Percentiles rank a stretch among this genome's conserved stretches.
Conservation (phyloP, 2,329 filamentous ascomycete genomes). For the Aureobasidium sp. region DNA sequence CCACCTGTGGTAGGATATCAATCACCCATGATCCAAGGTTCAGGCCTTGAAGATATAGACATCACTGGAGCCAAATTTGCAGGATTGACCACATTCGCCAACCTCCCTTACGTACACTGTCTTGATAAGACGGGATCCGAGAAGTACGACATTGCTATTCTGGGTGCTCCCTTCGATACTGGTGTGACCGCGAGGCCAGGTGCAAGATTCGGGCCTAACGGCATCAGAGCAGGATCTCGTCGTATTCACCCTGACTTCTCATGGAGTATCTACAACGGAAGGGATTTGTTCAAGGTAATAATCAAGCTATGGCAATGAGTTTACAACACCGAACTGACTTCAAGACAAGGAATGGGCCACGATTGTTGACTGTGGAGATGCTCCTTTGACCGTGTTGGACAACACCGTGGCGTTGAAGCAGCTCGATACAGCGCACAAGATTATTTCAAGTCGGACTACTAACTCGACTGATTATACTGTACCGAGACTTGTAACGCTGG, state of each 20-base stretch:
- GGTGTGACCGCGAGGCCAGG: constrained; percentile 39
- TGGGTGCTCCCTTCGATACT: constrained; percentile 44
- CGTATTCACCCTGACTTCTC: constrained; percentile 34
- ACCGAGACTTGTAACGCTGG: constrained; percentile 45
- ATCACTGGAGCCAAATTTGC: constrained; percentile 27
- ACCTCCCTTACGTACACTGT: constrained; percentile 41
- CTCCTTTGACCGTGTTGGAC: constrained; percentile 38
- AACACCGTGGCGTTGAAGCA: constrained; percentile 48
- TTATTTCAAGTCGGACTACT: constrained; percentile 36
- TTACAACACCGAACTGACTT: background rate
- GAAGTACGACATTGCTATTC: constrained; percentile 40
- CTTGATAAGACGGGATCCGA: constrained; percentile 22
- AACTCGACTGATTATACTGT: constrained; percentile 34
- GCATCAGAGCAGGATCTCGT: constrained; percentile 42
- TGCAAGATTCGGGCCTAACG: constrained; percentile 43
- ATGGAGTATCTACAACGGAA: constrained; percentile 41
- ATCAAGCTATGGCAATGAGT: background rate
- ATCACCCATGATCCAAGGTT: constrained; percentile 23
- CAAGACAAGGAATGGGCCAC: constrained; percentile 36
- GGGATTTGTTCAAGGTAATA: constrained; percentile 30
- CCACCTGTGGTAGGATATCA: constrained; percentile 31
- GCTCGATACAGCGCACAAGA: constrained; percentile 43
- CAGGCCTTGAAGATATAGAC: constrained; percentile 19
- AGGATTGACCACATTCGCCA: constrained; percentile 40
- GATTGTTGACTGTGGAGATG: constrained; percentile 48